Evolutionary conservation across 176 grass and related monocot genomes (phyloP), one percentile per base, ranked within the genome.

Genomic region (Triticum monococcum): DNA sequence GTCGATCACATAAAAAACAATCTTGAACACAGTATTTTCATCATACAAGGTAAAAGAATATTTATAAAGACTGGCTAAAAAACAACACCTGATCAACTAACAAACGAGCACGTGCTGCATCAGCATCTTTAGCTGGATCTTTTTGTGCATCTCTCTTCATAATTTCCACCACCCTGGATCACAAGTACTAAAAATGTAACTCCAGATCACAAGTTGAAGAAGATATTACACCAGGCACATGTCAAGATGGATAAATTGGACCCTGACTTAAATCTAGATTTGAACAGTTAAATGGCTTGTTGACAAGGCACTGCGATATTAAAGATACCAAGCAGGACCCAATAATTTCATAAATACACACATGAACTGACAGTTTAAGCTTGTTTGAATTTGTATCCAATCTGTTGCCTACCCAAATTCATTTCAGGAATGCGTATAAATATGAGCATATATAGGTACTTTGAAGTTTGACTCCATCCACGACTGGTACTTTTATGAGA

Each of bases 91-190:
- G 96, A 80, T 92, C 77, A 80, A 98, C 48, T 87, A 98, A 73
- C 71, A 91, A 78, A 56, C 87, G 89, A 68, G 96, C 96, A 75
- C 84, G 88, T 64, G 86, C 86, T 62, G 79, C 93, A 90, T 92
- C 86, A 84, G 79, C 72, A 43, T 94, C 85, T 64, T 30, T 77
- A 50, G 81, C 72, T 76, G 93, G 96, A 85, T 98, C 96, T 60
- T 92, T 92, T 66, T 90, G 79, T 59, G 96, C 92, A 80, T 98
- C 96, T 72, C 35, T 91, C 85, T 56, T 89, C 92, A 98, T 96
- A 91, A 98, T 94, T 61, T 94, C 92, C 72, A 92, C 62, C 61
- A 98, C 97, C 87, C 97, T 98, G 72, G 41, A 87, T 68, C 66
- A 89, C 32, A 78, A 83, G 7, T 41, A 76, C 16, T 20, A 43